phyloP scores from a whole-genome alignment of 345 rosid genomes.

The Draba incana region DNA sequence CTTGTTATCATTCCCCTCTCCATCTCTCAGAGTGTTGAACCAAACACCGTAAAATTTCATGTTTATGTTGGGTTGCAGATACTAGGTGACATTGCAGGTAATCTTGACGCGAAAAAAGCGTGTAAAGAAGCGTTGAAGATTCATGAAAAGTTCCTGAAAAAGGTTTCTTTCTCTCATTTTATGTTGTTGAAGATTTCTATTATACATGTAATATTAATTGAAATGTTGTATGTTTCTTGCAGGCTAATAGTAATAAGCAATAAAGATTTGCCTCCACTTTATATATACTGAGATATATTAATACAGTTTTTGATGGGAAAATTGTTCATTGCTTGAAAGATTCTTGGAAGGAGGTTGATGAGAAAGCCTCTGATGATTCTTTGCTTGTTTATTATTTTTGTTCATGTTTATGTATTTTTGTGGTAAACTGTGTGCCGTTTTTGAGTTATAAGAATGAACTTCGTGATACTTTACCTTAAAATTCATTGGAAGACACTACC shows the following conservation, averaged over 20 bases:
- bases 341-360: slow-evolving; percentile 26
- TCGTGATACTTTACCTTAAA: not conserved
- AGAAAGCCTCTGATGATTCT: slow-evolving; percentile 22
- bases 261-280: slow-evolving; percentile 23
- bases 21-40: not conserved
- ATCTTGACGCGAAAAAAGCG: slow-evolving; percentile 81
- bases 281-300: slow-evolving; percentile 14
- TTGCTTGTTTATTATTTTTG: not conserved
- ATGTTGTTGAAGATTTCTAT: not conserved
- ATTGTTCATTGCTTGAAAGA: slow-evolving; percentile 28
- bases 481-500: not conserved
- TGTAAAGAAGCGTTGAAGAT: slow-evolving; percentile 81
- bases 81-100: slow-evolving; percentile 70
- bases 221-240: slow-evolving; percentile 10
- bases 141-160: slow-evolving; percentile 72
- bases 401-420: not conserved
- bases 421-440: slow-evolving; percentile 27
- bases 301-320: slow-evolving; percentile 14
- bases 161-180: slow-evolving; percentile 46
- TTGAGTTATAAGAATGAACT: slow-evolving; percentile 16
- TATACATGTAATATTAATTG: not conserved
- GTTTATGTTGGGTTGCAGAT: slow-evolving; percentile 49
- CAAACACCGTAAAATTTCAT: slow-evolving; percentile 3
- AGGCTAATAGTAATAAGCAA: slow-evolving; percentile 41
- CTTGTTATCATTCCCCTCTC: slow-evolving; percentile 22